Percentiles rank a stretch among this genome's conserved stretches.
Conservation (phyloP, 805 yeast species). For the Candida anglica region DNA sequence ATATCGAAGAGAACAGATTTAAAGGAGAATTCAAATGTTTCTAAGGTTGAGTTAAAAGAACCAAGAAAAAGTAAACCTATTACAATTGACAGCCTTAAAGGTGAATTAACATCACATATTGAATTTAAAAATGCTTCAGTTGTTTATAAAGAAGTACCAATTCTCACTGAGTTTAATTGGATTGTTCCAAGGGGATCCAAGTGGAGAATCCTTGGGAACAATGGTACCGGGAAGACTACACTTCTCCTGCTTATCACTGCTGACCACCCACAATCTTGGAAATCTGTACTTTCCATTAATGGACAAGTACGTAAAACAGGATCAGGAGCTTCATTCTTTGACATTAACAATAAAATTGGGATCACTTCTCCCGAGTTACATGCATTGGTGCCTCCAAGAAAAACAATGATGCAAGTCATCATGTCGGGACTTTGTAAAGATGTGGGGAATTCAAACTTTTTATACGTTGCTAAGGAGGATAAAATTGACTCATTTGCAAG, state of each 20-base stretch:
- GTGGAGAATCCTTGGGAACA: conserved; percentile 87
- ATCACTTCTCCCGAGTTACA: conserved; percentile 91
- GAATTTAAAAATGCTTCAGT: conserved; percentile 63
- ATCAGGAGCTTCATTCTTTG: conserved; percentile 64
- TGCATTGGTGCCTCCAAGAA: conserved; percentile 64
- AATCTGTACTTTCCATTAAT: conserved; percentile 55
- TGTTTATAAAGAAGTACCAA: conserved; percentile 56
- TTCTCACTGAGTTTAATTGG: conserved; percentile 64
- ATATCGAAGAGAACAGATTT: not conserved
- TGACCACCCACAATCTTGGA: conserved; percentile 98
- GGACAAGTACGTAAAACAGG: conserved; percentile 75
- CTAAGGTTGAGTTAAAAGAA: not conserved
- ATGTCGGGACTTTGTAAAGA: conserved; percentile 61
- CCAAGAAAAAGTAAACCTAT: conserved; percentile 1
- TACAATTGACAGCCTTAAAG: conserved; percentile 1
- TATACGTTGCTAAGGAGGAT: conserved; percentile 36
- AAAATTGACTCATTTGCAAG: conserved; percentile 11
- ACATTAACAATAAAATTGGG: conserved; percentile 75
- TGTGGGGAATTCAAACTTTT: conserved; percentile 57
- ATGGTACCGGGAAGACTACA: conserved; percentile 94
- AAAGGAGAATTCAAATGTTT: not conserved
- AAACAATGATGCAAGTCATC: conserved; percentile 54
- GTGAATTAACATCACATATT: conserved; percentile 13
- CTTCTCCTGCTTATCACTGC: conserved; percentile 79
- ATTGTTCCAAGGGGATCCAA: conserved; percentile 63